Evolutionary conservation across 768 basidiomycete genomes (phyloP), one percentile per base, ranked within the genome.

Genomic region (Galerina marginata): DNA sequence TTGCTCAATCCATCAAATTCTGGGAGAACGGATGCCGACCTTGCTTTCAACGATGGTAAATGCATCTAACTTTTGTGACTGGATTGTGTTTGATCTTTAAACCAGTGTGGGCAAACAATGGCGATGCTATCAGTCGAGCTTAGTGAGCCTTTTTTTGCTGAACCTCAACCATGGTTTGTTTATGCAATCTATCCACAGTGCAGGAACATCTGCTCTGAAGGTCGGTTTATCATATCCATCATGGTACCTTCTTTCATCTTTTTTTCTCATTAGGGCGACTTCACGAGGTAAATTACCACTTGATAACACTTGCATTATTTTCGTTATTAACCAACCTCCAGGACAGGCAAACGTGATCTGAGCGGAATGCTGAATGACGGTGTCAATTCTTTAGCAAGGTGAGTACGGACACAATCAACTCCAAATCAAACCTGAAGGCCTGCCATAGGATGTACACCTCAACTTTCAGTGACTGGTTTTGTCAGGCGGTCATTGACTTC

Each of bases 21-120:
- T 44, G 81, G 83, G 50, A 82, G 82, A 60, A 79, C 82, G 42
- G 88, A 86, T 49, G 83, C 85, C 56, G 93, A 96, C 66, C 65
- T 85, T 15, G 83, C 86, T 15, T 93, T 96, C 71, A 96, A 93
- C 63, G 86, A 92, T 71, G 86, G 92, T 92, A 73, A 65, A 71
- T 54, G 25, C 39, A 9, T 42, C 4, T 12, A 7, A 33, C 5
- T 20, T 23, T 2, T 29, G 10, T 23, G 3, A 38, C 3, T 48
- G 5, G 12, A 9, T 20, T 37, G 12, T 44, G 12, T 51, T 23
- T 45, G 48, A 49, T 51, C 25, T 60, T 40, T 23, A 5, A 20
- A 46, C 23, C 60, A 92, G 92, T 94, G 15, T 99, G 97, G 97
- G 97, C 97, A 2, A 97, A 99, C 70, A 99, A 99, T 65, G 97